Evolutionary conservation across 2,329 filamentous ascomycete species (phyloP).

Genomic region (Mycosphaerella sp.): DNA sequence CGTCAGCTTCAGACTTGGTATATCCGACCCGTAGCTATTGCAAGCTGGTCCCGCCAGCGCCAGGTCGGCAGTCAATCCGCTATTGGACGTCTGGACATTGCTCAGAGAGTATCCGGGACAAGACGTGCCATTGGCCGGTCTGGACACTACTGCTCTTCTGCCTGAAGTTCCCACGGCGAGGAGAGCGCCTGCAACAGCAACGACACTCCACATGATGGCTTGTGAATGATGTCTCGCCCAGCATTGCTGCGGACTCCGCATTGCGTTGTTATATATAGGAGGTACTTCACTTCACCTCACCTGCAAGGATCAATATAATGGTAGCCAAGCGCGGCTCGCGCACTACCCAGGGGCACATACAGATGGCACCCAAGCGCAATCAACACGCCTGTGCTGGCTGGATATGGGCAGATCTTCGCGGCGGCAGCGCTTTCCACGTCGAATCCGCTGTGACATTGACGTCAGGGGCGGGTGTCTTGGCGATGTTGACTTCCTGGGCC

Average conservation of each 20-base stretch:
- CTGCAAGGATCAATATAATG: too few species aligned
- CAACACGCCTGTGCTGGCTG: neutral
- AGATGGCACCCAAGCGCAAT: neutral
- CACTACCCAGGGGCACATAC: too few species aligned
- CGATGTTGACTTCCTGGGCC: too few species aligned
- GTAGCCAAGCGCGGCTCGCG: neutral
- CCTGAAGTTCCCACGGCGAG: conserved; percentile 8
- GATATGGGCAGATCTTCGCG: neutral
- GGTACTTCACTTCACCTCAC: neutral
- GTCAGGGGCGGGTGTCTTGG: neutral
- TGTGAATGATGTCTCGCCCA: neutral
- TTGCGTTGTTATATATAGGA: neutral
- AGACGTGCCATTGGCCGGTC: conserved; percentile 4
- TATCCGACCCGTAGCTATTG: conserved; percentile 31
- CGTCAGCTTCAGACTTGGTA: conserved; percentile 23
- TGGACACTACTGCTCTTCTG: conserved; percentile 8
- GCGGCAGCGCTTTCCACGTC: neutral
- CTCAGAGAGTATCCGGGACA: conserved; percentile 32
- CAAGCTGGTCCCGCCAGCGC: conserved; percentile 27
- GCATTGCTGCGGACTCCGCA: neutral
- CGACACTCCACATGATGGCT: conserved; percentile 4
- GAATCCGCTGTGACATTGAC: neutral
- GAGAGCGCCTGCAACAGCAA: conserved; percentile 8
- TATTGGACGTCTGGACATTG: conserved; percentile 23
- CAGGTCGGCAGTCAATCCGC: conserved; percentile 29